Evolutionary conservation across 2,329 filamentous ascomycete genomes (phyloP), one percentile per base, ranked within the genome.

Genomic region (Colletotrichum sp.): DNA sequence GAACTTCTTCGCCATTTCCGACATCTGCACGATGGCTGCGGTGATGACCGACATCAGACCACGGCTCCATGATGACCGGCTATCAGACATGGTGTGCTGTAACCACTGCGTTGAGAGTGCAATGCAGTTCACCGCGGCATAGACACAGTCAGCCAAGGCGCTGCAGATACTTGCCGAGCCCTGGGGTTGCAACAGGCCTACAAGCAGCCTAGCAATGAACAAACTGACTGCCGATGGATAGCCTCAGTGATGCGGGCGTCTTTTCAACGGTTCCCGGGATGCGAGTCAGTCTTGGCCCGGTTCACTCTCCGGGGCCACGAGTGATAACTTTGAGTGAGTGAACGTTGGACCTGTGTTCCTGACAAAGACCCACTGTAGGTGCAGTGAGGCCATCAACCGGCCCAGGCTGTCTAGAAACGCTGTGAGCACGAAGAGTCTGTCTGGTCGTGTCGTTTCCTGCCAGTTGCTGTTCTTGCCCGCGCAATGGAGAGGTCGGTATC

Each of bases 1-100:
- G 54, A 63, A 55, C 43, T 54, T 59, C 31, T 51, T 70, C 66
- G 66, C 58, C 64, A 72, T 69, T 72, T 72, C 70, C 70, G 64
- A 69, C 47, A 16, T 29, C 54, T 27, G 21, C 43, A 43, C 29
- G 33, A n/a, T 58, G 38, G 47, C 55, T 33, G 33, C 59, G 59
- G 67, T 55, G 66, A 70, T 63, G 38, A 43, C 61, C 66, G 67
- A 65, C 29, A 54, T 64, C 38, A 64, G 58, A 13, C 54, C 36
- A 73, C 33, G 58, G 15, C 21, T 51, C 47, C 34, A 36, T 24
- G 51, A 27, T 58, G 24, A 36, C 33, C 16, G 38, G n/a, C 43
- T 13, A 16, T 38, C 12, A 43, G 64, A 43, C 21, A 29, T 31
- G 18, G 12, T 24, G 61, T 54, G 27, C 29, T 33, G 8, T 64